Base-by-base conservation (phyloP, 1,284 basidiomycete species). In the Cystobasidium sp. region DNA sequence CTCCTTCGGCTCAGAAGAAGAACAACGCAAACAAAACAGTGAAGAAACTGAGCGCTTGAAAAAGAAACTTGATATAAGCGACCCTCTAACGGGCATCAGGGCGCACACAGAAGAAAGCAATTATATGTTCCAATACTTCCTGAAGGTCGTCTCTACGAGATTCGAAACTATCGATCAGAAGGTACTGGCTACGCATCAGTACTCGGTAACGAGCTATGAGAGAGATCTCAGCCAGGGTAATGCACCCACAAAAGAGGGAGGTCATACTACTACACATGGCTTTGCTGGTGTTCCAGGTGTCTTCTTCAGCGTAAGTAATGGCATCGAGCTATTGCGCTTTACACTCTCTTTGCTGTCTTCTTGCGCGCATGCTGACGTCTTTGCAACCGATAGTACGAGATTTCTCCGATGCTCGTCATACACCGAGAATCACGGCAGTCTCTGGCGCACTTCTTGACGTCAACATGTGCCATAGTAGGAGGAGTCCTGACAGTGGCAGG, bases 391-490 rank as follows among this genome's bases (percentile, higher is more conserved):
- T 12, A 53, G 85, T 96, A 91, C 82, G 97, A 99, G 82, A 98
- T 99, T 81, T 96, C 93, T n/a, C 95, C 94, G 1, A 93, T 97
- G 81, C 89, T 92, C 70, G 90, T 97, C 61, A 89, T 94, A 24
- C 93, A 97, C 81, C 87, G 88, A n/a, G 94, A 97, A 82, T 90
- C 87, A 51, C 88, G 94, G 73, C 93, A 97, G 83, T 92, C 92
- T 0, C 95, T 99, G 81, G 94, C 95, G 6, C 97, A 98, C 84
- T 98, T 99, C 86, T 84, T 98, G 51, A 97, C 94, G 47, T 96
- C 93, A 91, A 96, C 95, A 22, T 98, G 95, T 80, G 97, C 97
- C 3, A 97, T 99, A 80, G 89, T 99, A 51, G 96, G 96, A 76
- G 96, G 97, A 79, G 94, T 99, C 8, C 84, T 99, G 64, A 99